Conservation (phyloP, 1,139 yeast genomes). For the Chernovozyma sophiae-reginae region DNA sequence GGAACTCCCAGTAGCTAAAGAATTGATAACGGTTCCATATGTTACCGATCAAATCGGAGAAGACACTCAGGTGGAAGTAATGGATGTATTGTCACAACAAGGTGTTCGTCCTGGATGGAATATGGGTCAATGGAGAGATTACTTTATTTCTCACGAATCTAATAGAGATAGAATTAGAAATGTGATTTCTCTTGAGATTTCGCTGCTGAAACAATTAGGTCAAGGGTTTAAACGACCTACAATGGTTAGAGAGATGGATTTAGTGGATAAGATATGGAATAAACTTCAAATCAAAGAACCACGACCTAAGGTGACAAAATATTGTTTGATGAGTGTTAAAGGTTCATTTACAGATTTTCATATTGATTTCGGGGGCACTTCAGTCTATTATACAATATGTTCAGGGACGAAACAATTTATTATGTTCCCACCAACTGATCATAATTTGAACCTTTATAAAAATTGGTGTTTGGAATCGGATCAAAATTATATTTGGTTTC, state of each 20-base stretch:
- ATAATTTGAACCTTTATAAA: constrained; percentile 57
- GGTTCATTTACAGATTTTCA: constrained; percentile 88
- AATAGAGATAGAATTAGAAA: constrained; percentile 67
- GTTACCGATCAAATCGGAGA: constrained; percentile 61
- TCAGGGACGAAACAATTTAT: constrained; percentile 70
- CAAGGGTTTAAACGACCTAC: constrained; percentile 54
- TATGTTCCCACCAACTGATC: constrained; percentile 71
- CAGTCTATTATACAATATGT: constrained; percentile 81
- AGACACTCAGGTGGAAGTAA: constrained; percentile 68
- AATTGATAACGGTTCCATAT: constrained; percentile 48
- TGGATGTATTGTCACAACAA: constrained; percentile 86
- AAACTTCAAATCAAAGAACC: constrained; percentile 14
- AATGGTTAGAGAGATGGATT: constrained; percentile 63
- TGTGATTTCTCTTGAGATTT: constrained; percentile 78
- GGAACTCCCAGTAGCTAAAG: constrained; percentile 29
- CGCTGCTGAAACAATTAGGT: constrained; percentile 51
- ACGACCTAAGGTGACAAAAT: constrained; percentile 73
- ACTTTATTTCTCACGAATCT: constrained; percentile 45
- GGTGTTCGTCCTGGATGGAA: constrained; percentile 62
- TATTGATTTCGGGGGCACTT: constrained; percentile 88
- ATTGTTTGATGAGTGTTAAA: constrained; percentile 80
- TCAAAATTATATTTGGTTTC: constrained; percentile 67
- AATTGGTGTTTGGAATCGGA: constrained; percentile 69
- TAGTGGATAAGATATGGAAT: constrained; percentile 66
- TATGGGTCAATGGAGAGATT: constrained; percentile 69